Base-by-base conservation (phyloP, 2,329 filamentous ascomycete genomes). In the Epichloe typhina region DNA sequence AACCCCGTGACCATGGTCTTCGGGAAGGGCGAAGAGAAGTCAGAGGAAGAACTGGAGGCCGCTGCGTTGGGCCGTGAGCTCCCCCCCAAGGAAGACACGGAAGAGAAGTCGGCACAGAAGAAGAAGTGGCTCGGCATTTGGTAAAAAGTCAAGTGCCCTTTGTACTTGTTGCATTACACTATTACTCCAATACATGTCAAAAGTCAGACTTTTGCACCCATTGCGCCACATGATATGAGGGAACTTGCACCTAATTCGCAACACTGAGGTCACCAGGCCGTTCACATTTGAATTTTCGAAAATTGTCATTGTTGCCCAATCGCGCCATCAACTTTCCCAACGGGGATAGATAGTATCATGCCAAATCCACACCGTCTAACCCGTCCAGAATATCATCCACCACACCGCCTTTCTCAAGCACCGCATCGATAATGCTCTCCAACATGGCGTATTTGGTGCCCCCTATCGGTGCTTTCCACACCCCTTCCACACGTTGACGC, bases 111-210 rank as follows among this genome's bases (percentile, higher is more conserved):
- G 15, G 62, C 61, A 50, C 58, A 59, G 50, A 68, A 81, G 51
- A 90, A 89, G 78, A 90, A 87, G 72, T 90, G 85, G 80, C 72
- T 93, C 59, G 88, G 88, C 13, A 84, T 95, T 61, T 94, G 88
- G 76, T 89, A 17, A 64, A 64, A 66, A 63, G 51, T 21, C 36
- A 51, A 35, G 17, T 36, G 33, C n/a, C 13, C 3, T 5, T 40
- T 33, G 21, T 42, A n/a, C 23, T 26, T 21, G 3, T 41, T 35
- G 23, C 19, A 19, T 40, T 41, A 23, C 11, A 38, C 21, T 48
- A 19, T 19, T 36, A 36, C 19, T 26, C 15, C 38, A 17, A 3
- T 21, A 15, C 11, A 19, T 42, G 40, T 42, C 42, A 11, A 7
- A 7, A 44, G 3, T 15, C 6, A 44, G 11, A 33, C 40, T 8